Conservation (phyloP, 2,329 filamentous ascomycete species). For the Cladosporium sp. region DNA sequence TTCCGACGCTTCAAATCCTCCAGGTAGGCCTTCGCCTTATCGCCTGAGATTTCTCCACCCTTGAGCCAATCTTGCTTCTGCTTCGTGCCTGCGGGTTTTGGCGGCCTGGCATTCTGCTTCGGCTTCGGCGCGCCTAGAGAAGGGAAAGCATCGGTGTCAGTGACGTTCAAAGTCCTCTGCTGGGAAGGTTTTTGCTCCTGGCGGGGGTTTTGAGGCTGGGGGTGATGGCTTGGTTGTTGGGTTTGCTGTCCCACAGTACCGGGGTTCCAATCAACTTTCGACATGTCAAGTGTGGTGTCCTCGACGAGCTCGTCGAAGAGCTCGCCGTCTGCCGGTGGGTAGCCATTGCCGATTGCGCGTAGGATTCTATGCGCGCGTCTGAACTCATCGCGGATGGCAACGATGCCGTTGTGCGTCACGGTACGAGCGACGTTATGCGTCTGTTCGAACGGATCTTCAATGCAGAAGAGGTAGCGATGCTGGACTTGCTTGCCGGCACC, state of each 20-base stretch:
- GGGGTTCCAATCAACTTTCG: background rate
- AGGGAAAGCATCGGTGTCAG: slow-evolving; percentile 25
- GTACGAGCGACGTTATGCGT: slow-evolving; percentile 86
- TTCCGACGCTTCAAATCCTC: background rate
- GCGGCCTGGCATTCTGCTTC: slow-evolving; percentile 16
- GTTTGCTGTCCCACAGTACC: background rate
- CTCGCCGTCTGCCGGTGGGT: slow-evolving; percentile 18
- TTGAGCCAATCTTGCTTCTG: background rate
- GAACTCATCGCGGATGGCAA: slow-evolving; percentile 79
- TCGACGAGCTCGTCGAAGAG: slow-evolving; percentile 26
- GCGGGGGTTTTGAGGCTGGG: background rate
- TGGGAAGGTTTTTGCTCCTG: background rate
- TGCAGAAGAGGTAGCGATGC: slow-evolving; percentile 77
- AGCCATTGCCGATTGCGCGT: slow-evolving; percentile 44
- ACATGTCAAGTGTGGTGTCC: slow-evolving; percentile 36
- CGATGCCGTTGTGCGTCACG: slow-evolving; percentile 76
- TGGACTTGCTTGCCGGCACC: slow-evolving; percentile 57
- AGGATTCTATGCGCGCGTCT: slow-evolving; percentile 73
- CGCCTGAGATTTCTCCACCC: background rate
- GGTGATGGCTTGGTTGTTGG: background rate
- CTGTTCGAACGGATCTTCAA: slow-evolving; percentile 86
- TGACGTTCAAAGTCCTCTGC: slow-evolving; percentile 15
- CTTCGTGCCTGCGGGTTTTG: background rate
- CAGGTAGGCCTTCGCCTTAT: background rate
- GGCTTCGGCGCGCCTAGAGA: slow-evolving; percentile 19